Evolutionary conservation across 805 yeast species (phyloP).

Genomic region (Nakazawaea peltata): DNA sequence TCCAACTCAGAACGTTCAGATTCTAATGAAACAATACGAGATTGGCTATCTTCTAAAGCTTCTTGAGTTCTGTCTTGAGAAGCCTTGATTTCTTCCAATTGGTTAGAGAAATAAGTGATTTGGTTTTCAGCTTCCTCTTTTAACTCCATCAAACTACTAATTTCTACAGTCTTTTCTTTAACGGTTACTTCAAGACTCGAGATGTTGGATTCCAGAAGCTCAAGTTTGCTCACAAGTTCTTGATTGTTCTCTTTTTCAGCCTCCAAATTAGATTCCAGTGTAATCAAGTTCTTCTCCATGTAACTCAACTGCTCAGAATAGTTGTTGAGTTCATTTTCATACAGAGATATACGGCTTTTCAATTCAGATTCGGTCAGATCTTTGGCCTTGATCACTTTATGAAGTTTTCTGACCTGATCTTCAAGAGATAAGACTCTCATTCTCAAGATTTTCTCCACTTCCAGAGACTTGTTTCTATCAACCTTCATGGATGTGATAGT

Average conservation of each 20-base stretch:
- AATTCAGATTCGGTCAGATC: slow-evolving; percentile 11
- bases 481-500: slow-evolving; percentile 8
- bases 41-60: too few species aligned
- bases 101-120: too few species aligned
- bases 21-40: too few species aligned
- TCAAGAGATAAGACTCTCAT: slow-evolving; percentile 15
- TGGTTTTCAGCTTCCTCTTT: background rate
- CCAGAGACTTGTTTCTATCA: slow-evolving; percentile 12
- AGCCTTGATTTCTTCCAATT: too few species aligned
- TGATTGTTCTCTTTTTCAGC: slow-evolving; percentile 8
- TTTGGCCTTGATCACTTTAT: slow-evolving; percentile 10
- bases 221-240: slow-evolving; percentile 13
- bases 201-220: slow-evolving; percentile 14
- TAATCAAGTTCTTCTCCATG: slow-evolving; percentile 4
- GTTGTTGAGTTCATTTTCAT: slow-evolving; percentile 13
- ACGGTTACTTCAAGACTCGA: slow-evolving; percentile 12
- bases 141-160: background rate
- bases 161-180: slow-evolving; percentile 3
- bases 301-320: slow-evolving; percentile 1
- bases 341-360: slow-evolving; percentile 14
- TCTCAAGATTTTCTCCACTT: slow-evolving; percentile 12
- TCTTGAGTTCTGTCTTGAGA: too few species aligned
- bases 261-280: slow-evolving; percentile 7
- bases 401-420: slow-evolving; percentile 7
- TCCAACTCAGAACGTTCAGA: too few species aligned